Evolutionary conservation across 257 asterid species (phyloP).

Genomic region (Schizonepeta tenuifolia): DNA sequence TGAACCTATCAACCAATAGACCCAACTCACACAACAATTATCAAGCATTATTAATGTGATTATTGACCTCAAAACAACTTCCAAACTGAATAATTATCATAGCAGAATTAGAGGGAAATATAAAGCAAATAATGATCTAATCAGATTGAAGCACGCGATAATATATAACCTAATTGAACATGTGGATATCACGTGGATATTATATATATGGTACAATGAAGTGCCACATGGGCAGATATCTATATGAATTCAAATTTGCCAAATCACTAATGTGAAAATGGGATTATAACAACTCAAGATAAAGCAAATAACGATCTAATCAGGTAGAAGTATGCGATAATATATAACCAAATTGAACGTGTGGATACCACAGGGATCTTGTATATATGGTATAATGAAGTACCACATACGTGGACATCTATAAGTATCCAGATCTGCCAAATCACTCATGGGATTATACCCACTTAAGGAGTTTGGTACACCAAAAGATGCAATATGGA

Average conservation of each 20-base stretch:
- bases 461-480: conserved; percentile 7
- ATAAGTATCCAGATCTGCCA: too few species aligned
- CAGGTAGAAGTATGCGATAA: background rate
- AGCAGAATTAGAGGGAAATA: background rate
- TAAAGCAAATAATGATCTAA: background rate
- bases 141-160: background rate
- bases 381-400: too few species aligned
- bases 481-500: conserved; percentile 1
- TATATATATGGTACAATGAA: too few species aligned
- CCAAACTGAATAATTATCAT: background rate
- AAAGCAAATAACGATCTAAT: conserved; percentile 1
- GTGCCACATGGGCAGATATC: too few species aligned
- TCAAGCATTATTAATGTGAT: background rate
- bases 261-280: too few species aligned
- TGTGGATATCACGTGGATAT: too few species aligned
- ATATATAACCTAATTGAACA: background rate
- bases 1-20: background rate
- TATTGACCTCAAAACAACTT: background rate
- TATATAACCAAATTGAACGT: too few species aligned
- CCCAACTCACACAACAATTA: background rate
- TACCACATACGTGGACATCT: too few species aligned
- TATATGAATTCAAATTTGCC: too few species aligned
- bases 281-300: background rate
- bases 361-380: too few species aligned
- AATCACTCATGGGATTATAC: background rate